Conservation (phyloP, 495 filamentous ascomycete genomes). For the Copromyces sp. region DNA sequence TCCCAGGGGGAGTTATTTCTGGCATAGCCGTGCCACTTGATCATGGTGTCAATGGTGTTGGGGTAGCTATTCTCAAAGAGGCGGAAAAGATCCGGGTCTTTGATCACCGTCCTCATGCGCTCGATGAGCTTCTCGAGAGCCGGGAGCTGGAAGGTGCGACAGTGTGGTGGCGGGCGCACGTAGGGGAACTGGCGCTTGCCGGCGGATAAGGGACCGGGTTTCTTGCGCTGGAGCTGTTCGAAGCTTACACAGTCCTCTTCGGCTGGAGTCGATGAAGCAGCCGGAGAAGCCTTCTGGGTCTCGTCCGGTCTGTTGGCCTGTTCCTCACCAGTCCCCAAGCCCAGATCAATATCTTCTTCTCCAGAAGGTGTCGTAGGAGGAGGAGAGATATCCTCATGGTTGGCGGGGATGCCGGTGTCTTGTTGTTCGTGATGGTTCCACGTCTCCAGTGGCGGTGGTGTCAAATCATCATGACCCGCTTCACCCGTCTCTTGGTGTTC, state of each 20-base stretch:
- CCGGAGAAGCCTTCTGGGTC: neutral
- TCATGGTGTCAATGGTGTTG: slow-evolving; percentile 51
- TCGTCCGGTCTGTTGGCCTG: neutral
- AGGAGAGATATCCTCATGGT: neutral
- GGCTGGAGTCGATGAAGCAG: neutral
- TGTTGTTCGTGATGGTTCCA: neutral
- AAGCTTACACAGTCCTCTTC: slow-evolving; percentile 10
- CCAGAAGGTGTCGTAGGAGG: neutral
- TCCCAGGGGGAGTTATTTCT: slow-evolving; percentile 1
- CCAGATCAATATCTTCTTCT: neutral
- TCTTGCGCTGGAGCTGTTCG: slow-evolving; percentile 10
- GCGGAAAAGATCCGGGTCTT: slow-evolving; percentile 49
- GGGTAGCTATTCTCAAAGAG: slow-evolving; percentile 54
- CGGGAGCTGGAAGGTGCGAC: slow-evolving; percentile 47
- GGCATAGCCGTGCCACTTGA: slow-evolving; percentile 51
- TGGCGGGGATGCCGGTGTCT: neutral
- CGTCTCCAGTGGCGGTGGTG: neutral
- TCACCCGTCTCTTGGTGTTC: neutral
- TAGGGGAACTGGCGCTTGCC: slow-evolving; percentile 41
- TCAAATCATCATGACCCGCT: neutral
- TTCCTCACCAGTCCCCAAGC: neutral
- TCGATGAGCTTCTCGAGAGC: slow-evolving; percentile 42
- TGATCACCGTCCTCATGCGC: slow-evolving; percentile 35
- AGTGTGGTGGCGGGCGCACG: slow-evolving; percentile 43
- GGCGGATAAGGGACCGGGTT: slow-evolving; percentile 27